Conservation (phyloP, 257 asterid genomes). For the Petrea volubilis region DNA sequence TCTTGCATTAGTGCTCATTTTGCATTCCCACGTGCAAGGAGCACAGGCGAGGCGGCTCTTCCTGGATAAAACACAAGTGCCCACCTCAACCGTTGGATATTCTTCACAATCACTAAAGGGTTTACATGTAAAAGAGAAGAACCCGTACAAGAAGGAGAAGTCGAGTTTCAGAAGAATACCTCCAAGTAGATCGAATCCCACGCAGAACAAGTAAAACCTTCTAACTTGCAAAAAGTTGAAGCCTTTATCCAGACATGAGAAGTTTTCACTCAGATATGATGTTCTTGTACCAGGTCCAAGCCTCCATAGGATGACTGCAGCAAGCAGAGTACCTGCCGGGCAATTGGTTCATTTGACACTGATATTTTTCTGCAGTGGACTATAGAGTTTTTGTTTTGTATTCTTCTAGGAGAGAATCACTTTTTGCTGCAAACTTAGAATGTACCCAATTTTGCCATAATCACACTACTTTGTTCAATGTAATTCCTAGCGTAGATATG, state of each 20-base stretch:
- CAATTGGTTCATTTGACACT: slow-evolving; percentile 5
- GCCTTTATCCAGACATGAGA: slow-evolving; percentile 23
- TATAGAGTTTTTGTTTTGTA: slow-evolving; percentile 15
- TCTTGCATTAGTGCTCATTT: slow-evolving; percentile 42
- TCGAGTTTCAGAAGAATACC: slow-evolving; percentile 52
- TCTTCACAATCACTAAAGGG: slow-evolving; percentile 38
- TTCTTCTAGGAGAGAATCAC: slow-evolving; percentile 21
- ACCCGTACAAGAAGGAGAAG: slow-evolving; percentile 50
- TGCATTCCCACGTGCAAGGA: slow-evolving; percentile 34
- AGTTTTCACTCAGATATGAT: slow-evolving; percentile 36
- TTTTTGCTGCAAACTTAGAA: slow-evolving; percentile 26
- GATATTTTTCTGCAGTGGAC: slow-evolving; percentile 18
- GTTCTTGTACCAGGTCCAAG: slow-evolving; percentile 51
- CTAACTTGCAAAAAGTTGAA: slow-evolving; percentile 24
- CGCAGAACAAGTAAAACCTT: slow-evolving; percentile 61
- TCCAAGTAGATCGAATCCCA: slow-evolving; percentile 66
- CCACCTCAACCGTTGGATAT: slow-evolving; percentile 17
- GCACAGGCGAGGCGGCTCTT: slow-evolving; percentile 37
- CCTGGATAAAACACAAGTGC: not conserved
- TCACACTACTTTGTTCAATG: slow-evolving; percentile 31
- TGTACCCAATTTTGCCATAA: slow-evolving; percentile 39
- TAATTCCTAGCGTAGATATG: slow-evolving; percentile 44
- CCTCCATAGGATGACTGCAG: slow-evolving; percentile 37
- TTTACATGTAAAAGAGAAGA: slow-evolving; percentile 34
- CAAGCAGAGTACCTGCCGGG: slow-evolving; percentile 14